Percentiles rank a stretch among this genome's conserved stretches.
Evolutionary conservation across 2,329 filamentous ascomycete genomes (phyloP).

Genomic region (Fusarium annulatum): DNA sequence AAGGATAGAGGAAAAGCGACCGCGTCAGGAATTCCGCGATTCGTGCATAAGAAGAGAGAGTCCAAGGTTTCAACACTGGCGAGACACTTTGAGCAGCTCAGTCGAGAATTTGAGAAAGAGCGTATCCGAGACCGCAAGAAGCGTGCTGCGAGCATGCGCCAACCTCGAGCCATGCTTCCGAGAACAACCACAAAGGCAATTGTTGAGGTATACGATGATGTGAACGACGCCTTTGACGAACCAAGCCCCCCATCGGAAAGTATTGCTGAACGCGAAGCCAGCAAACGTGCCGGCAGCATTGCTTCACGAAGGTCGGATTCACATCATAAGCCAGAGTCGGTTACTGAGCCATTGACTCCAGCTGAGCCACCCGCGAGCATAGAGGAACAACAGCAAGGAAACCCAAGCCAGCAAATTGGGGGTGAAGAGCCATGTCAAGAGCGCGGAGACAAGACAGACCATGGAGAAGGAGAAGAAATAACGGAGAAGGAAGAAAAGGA

Average conservation of each 20-base stretch:
- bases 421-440: slow-evolving; percentile 45
- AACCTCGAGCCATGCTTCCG: slow-evolving; percentile 82
- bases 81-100: slow-evolving; percentile 95
- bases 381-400: slow-evolving; percentile 40
- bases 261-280: slow-evolving; percentile 45
- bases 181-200: slow-evolving; percentile 94
- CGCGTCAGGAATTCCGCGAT: slow-evolving; percentile 88
- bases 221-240: slow-evolving; percentile 91
- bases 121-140: slow-evolving; percentile 86
- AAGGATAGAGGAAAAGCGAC: slow-evolving; percentile 68
- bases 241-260: slow-evolving; percentile 66
- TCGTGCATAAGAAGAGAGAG: slow-evolving; percentile 78
- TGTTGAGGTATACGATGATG: slow-evolving; percentile 94
- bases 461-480: slow-evolving; percentile 37
- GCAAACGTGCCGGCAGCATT: slow-evolving; percentile 44
- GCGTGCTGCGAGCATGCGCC: slow-evolving; percentile 77
- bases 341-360: slow-evolving; percentile 40
- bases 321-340: slow-evolving; percentile 24
- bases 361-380: slow-evolving; percentile 36
- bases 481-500: slow-evolving; percentile 44
- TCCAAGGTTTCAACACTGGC: slow-evolving; percentile 91
- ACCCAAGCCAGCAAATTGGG: slow-evolving; percentile 45
- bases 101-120: slow-evolving; percentile 96
- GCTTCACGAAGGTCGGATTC: slow-evolving; percentile 47
- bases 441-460: slow-evolving; percentile 14